Conservation (phyloP, 352 stramenopile genomes). For the Phytophthora europaea region DNA sequence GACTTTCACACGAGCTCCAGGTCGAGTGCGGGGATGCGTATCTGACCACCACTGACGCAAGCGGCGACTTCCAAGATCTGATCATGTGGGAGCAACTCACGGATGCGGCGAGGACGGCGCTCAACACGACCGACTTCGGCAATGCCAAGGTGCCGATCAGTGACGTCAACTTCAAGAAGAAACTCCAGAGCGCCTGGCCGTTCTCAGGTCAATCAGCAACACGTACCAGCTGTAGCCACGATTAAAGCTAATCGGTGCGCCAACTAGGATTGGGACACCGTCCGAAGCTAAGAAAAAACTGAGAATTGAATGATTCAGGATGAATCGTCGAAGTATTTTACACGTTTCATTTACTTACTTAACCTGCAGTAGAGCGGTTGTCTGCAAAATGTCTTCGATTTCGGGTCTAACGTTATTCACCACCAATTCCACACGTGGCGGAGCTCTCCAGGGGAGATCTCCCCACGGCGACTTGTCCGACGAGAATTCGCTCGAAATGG, state of each 20-base stretch:
- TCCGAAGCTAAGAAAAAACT: not conserved
- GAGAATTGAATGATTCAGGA: too few species aligned
- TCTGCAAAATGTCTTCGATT: not conserved
- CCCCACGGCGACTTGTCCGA: conserved; percentile 26
- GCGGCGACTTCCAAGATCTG: conserved; percentile 1
- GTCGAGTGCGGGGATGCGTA: conserved; percentile 10
- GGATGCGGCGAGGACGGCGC: conserved; percentile 13
- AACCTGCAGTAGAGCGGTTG: not conserved
- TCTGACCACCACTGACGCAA: conserved; percentile 11
- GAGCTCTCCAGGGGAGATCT: conserved; percentile 36
- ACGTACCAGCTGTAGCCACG: not conserved
- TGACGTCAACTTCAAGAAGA: conserved; percentile 22
- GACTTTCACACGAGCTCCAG: conserved; percentile 11
- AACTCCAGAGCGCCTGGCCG: conserved; percentile 19
- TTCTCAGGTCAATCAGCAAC: conserved; percentile 8
- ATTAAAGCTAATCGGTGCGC: not conserved
- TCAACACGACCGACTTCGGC: conserved; percentile 24
- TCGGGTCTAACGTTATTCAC: not conserved
- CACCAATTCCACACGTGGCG: conserved; percentile 15
- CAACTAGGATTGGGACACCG: too few species aligned
- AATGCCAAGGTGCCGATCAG: conserved; percentile 16
- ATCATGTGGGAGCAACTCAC: conserved; percentile 32
- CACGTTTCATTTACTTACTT: not conserved
- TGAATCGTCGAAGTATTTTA: not conserved
- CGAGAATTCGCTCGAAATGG: conserved; percentile 10